phyloP scores from a whole-genome alignment of 805 yeast genomes.

The Teunomyces kruisii region DNA sequence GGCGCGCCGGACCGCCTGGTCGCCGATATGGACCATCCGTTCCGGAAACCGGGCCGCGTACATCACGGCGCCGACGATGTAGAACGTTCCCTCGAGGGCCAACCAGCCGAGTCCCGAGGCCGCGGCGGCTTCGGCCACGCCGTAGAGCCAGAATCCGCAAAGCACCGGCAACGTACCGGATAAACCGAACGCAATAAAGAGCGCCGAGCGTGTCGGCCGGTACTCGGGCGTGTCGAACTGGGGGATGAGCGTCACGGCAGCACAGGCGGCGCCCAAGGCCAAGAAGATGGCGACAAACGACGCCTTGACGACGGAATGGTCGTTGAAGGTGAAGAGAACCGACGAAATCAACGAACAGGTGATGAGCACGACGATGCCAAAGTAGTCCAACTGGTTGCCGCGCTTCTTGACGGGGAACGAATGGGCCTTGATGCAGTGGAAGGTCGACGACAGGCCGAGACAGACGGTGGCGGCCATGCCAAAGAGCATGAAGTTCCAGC shows the following conservation, averaged over 20 bases:
- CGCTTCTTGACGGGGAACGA: slow-evolving; percentile 51
- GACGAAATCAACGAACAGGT: slow-evolving; percentile 58
- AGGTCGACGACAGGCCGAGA: slow-evolving; percentile 61
- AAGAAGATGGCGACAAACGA: slow-evolving; percentile 49
- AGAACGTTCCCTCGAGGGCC: slow-evolving; percentile 66
- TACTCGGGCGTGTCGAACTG: slow-evolving; percentile 68
- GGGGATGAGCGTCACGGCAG: slow-evolving; percentile 60
- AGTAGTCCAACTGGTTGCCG: slow-evolving; percentile 72
- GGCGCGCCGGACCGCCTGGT: slow-evolving; percentile 15
- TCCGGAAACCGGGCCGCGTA: slow-evolving; percentile 85
- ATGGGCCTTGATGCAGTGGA: slow-evolving; percentile 69
- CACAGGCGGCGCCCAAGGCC: slow-evolving; percentile 59
- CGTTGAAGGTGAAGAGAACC: slow-evolving; percentile 44
- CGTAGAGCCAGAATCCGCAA: slow-evolving; percentile 50
- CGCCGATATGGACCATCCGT: slow-evolving; percentile 36
- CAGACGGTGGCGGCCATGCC: slow-evolving; percentile 59
- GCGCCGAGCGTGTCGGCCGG: slow-evolving; percentile 72
- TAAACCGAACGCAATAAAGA: slow-evolving; percentile 80
- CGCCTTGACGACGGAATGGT: slow-evolving; percentile 33
- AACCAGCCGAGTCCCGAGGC: slow-evolving; percentile 65
- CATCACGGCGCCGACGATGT: slow-evolving; percentile 74
- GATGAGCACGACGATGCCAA: slow-evolving; percentile 70
- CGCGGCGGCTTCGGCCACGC: slow-evolving; percentile 44
- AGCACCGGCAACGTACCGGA: slow-evolving; percentile 72
- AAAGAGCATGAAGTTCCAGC: slow-evolving; percentile 52